A percentile compares a stretch with the other conserved stretches of the same genome.
These are phyloP conservation scores for Psidium friedrichsthalianum DNA, from an alignment of 345 rosid species.

Conservation along the genomic window DNA sequence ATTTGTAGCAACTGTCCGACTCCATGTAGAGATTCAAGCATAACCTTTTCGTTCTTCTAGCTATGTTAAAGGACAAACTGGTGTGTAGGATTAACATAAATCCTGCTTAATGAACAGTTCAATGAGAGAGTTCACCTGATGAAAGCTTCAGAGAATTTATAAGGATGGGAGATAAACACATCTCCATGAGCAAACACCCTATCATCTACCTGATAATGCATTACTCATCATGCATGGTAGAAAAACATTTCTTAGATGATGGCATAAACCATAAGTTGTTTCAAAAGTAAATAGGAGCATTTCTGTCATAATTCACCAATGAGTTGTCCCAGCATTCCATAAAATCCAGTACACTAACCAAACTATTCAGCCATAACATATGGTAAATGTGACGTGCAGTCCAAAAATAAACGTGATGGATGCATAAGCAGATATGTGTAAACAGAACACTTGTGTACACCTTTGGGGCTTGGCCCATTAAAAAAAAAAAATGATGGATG, in stretches of 20 bases:
- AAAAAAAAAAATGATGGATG: no score
- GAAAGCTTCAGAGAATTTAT: neutral
- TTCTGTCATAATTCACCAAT: neutral
- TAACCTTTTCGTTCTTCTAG: neutral
- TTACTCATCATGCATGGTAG: neutral
- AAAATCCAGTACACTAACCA: neutral
- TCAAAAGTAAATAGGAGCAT: neutral
- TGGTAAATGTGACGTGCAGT: neutral
- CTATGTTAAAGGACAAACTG: neutral
- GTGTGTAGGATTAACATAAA: neutral
- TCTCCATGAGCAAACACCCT: neutral
- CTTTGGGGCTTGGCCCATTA: neutral
- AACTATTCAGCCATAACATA: neutral
- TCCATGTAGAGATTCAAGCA: neutral
- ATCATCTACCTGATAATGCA: neutral
- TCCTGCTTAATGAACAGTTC: neutral
- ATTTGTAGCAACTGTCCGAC: neutral
- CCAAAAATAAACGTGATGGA: neutral
- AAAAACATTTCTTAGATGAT: neutral
- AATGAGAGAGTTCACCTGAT: neutral
- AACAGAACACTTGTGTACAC: neutral
- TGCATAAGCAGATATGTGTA: neutral
- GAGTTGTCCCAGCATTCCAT: neutral
- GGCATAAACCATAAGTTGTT: neutral
- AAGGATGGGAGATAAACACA: neutral